Evolutionary conservation across 1,139 yeast species (phyloP).

Genomic region (Hemisphaericaspora subhashii): DNA sequence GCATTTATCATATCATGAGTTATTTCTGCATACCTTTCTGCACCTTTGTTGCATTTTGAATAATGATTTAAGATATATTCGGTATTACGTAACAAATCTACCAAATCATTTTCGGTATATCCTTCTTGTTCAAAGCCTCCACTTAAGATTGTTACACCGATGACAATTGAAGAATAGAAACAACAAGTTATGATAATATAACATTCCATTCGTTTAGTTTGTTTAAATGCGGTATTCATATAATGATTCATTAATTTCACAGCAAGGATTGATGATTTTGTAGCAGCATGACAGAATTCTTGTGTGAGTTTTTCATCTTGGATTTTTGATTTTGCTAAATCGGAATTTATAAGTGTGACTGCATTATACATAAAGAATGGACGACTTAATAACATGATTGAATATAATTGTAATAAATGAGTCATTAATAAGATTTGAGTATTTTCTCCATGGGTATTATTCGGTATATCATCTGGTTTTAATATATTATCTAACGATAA

Average conservation of each 20-base stretch:
- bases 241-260: constrained; percentile 19
- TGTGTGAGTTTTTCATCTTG: constrained; percentile 11
- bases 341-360: constrained; percentile 11
- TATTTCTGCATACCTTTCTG: constrained; percentile 19
- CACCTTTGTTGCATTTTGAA: constrained; percentile 18
- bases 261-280: constrained; percentile 19
- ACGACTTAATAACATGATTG: constrained; percentile 42
- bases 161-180: constrained; percentile 18
- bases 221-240: constrained; percentile 15
- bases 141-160: constrained; percentile 19
- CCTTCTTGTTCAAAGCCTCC: constrained; percentile 17
- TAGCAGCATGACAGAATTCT: constrained; percentile 19
- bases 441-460: constrained; percentile 17
- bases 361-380: constrained; percentile 44
- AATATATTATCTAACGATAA: constrained; percentile 25
- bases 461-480: constrained; percentile 14
- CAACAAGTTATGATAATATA: constrained; percentile 19
- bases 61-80: constrained; percentile 17
- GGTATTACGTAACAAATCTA: constrained; percentile 15
- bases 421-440: constrained; percentile 28
- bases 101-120: constrained; percentile 17
- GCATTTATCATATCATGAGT: constrained; percentile 18
- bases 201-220: constrained; percentile 17
- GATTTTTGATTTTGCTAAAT: constrained; percentile 5
- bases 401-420: constrained; percentile 41